Base-by-base conservation (phyloP, 23 red algal genomes). In the Gracilaria vermiculophylla region DNA sequence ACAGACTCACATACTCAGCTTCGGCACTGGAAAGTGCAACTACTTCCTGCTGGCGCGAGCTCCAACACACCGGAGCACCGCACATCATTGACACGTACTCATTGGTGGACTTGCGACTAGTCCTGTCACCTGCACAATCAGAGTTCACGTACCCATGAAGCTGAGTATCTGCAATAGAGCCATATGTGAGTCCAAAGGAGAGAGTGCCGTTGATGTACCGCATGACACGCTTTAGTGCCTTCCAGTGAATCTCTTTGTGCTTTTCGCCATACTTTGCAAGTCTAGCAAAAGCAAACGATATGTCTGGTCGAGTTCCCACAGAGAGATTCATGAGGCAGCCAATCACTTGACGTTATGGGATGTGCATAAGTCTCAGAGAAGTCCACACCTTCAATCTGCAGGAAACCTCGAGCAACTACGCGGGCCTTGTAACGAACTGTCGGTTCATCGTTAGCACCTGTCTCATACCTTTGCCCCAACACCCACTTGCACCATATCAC, bases 11-110 rank as follows among this genome's bases (percentile, higher is more conserved):
- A 55, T 79, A 79, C 47, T 83, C 81, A 54, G 82, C 82, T 21
- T 86, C 64, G 11, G 82, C 82, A 39, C 62, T 74, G 3, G 82
- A 86, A 21, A 86, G 82, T 10, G 82, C 39, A 54, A 86, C 82
- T 17, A 61, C 19, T 57, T 86, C n/a, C 45, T 86, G 82, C 24
- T 74, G 61, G 19, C 82, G 64, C 2, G 62, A 73, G 40, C 47
- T 39, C 82, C 82, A 86, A 33, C 28, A 73, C 3, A 86, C 0
- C 0, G 66, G 40, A 31, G 39, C 70, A 39, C 62, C 70, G 19
- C 49, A 24, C 47, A 88, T 77, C 28, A 45, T 76, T 52, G 77
- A 75, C 45, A 57, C 33, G 39, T 53, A 88, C 6, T 45, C 48
- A 45, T 36, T 48, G 2, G 58, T 77, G 1, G 83, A 88, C 49